A percentile compares a stretch with the other conserved stretches of the same genome.
Conservation (phyloP, 23 red algal genomes). For the Gracilariopsis chorda region DNA sequence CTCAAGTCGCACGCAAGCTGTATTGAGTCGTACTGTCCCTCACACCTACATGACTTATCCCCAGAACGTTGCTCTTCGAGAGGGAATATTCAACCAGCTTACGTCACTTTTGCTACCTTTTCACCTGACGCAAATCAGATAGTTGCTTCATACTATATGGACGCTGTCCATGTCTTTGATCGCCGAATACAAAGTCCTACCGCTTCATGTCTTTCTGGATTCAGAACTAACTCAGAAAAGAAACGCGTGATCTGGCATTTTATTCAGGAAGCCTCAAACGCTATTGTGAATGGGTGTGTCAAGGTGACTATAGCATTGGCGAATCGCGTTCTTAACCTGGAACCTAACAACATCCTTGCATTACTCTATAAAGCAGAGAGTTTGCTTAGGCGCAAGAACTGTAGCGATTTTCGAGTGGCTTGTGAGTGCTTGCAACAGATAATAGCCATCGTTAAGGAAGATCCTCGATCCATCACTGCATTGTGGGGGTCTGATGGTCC, state of each 20-base stretch:
- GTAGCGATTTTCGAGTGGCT: conserved; percentile 14
- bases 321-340: conserved; percentile 26
- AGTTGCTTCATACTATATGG: conserved; percentile 45
- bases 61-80: background rate
- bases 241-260: background rate
- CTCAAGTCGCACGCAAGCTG: background rate
- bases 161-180: conserved; percentile 48
- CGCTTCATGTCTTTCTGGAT: background rate
- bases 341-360: conserved; percentile 33
- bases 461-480: background rate
- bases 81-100: background rate
- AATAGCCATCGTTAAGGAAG: background rate
- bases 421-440: conserved; percentile 11
- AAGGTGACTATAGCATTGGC: conserved; percentile 1
- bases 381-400: conserved; percentile 14
- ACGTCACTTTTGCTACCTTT: conserved; percentile 8
- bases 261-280: background rate
- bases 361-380: conserved; percentile 44
- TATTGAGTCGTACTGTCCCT: background rate
- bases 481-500: conserved; percentile 13
- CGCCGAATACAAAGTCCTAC: background rate
- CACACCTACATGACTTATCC: conserved; percentile 28
- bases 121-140: conserved; percentile 41
- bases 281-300: background rate
- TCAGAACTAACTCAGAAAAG: background rate